phyloP scores from a whole-genome alignment of 2,329 filamentous ascomycete species.

The Verticillium tricorpus region DNA sequence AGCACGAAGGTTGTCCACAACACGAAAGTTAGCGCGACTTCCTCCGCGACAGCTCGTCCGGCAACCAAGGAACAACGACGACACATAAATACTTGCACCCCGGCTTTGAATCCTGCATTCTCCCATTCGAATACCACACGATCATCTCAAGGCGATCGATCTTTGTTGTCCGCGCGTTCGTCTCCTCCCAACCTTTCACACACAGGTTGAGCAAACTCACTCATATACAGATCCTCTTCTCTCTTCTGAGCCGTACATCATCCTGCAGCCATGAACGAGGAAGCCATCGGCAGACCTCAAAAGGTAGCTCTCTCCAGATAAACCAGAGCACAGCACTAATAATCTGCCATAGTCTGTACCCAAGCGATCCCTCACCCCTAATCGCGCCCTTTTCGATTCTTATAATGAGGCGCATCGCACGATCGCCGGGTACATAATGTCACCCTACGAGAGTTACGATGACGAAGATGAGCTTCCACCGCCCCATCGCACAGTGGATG shows the following conservation, averaged over 20 bases:
- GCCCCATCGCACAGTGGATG: neutral
- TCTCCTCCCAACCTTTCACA: too few species aligned
- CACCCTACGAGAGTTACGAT: slow-evolving; percentile 3
- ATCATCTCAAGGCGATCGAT: too few species aligned
- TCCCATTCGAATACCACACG: too few species aligned
- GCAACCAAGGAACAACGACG: neutral
- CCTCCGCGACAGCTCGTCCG: neutral
- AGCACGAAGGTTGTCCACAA: neutral
- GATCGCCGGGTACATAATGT: slow-evolving; percentile 2
- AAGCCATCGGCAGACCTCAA: neutral
- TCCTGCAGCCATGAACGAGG: neutral
- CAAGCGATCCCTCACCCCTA: slow-evolving; percentile 11
- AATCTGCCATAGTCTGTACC: neutral
- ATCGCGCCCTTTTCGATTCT: slow-evolving; percentile 8
- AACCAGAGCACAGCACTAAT: neutral
- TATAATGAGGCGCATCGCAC: slow-evolving; percentile 11
- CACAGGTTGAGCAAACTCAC: too few species aligned
- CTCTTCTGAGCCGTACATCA: too few species aligned
- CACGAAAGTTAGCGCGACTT: neutral
- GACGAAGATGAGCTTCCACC: slow-evolving; percentile 2
- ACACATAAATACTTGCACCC: neutral
- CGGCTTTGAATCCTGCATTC: too few species aligned
- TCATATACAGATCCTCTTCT: too few species aligned
- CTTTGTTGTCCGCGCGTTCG: too few species aligned
- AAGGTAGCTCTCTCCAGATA: neutral